These are phyloP conservation scores for Leishmania turanica DNA, from an alignment of 208 protist species.

Conservation along the genomic window DNA sequence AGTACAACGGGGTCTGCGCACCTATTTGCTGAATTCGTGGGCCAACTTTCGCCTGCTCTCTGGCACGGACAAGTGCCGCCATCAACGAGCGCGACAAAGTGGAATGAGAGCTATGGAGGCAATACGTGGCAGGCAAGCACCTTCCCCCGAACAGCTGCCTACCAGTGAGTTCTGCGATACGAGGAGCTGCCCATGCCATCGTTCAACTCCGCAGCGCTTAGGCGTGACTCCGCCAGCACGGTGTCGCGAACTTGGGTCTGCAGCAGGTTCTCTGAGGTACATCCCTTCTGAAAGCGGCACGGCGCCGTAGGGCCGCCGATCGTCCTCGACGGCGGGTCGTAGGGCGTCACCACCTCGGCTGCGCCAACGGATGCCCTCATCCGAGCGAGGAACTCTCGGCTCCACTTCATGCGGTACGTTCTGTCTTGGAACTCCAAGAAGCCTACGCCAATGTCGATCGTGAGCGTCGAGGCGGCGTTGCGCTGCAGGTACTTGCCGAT, in stretches of 20 bases:
- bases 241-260: constrained; percentile 40
- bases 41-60: no score
- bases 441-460: constrained; percentile 76
- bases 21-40: neutral
- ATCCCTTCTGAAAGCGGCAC: constrained; percentile 64
- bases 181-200: constrained; percentile 59
- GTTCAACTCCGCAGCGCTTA: constrained; percentile 66
- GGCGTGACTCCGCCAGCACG: constrained; percentile 60
- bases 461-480: constrained; percentile 56
- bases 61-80: neutral
- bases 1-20: neutral
- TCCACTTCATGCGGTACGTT: constrained; percentile 84
- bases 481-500: constrained; percentile 86
- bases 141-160: neutral
- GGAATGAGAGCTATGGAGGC: neutral
- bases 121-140: neutral
- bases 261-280: constrained; percentile 42
- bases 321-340: constrained; percentile 73
- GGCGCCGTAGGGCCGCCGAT: constrained; percentile 43
- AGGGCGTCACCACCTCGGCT: constrained; percentile 45
- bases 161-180: constrained; percentile 71
- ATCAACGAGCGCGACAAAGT: neutral
- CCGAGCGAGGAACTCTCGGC: constrained; percentile 45
- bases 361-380: constrained; percentile 42
- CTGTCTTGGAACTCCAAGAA: constrained; percentile 68